These are phyloP conservation scores for Earliella scabrosa DNA, from an alignment of 1,284 basidiomycete genomes.

Conservation along the genomic window DNA sequence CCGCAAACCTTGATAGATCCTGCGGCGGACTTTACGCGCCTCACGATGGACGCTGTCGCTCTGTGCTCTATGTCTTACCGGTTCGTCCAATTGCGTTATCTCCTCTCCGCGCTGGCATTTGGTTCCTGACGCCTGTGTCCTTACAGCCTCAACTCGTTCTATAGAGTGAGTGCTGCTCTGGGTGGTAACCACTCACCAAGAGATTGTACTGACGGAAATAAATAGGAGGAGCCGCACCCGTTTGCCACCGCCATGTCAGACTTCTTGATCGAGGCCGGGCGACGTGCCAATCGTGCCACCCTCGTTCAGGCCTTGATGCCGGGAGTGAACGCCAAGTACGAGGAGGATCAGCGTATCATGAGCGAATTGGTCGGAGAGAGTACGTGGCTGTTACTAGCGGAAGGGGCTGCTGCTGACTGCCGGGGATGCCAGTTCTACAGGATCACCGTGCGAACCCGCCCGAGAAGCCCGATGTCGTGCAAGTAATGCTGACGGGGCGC, in stretches of 20 bases:
- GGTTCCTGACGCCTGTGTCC: neutral
- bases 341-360: constrained; percentile 43
- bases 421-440: constrained; percentile 41
- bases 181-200: too few species aligned
- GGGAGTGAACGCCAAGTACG: constrained; percentile 41
- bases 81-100: constrained; percentile 12
- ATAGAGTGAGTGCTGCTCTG: constrained; percentile 9
- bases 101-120: neutral
- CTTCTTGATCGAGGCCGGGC: constrained; percentile 43
- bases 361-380: constrained; percentile 43
- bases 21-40: constrained; percentile 50
- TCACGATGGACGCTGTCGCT: constrained; percentile 51
- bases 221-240: constrained; percentile 40
- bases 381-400: constrained; percentile 18
- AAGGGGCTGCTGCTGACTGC: neutral
- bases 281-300: constrained; percentile 39
- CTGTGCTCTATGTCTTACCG: constrained; percentile 50
- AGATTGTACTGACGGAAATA: neutral
- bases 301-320: constrained; percentile 42
- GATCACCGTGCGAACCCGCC: constrained; percentile 40
- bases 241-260: constrained; percentile 48
- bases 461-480: constrained; percentile 45
- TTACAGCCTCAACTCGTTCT: constrained; percentile 33
- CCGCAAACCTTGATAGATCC: constrained; percentile 47
- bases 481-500: constrained; percentile 47